Evolutionary conservation across 371 early-diverging fungal genomes (phyloP).

Genomic region (Saksenaea oblongispora): DNA sequence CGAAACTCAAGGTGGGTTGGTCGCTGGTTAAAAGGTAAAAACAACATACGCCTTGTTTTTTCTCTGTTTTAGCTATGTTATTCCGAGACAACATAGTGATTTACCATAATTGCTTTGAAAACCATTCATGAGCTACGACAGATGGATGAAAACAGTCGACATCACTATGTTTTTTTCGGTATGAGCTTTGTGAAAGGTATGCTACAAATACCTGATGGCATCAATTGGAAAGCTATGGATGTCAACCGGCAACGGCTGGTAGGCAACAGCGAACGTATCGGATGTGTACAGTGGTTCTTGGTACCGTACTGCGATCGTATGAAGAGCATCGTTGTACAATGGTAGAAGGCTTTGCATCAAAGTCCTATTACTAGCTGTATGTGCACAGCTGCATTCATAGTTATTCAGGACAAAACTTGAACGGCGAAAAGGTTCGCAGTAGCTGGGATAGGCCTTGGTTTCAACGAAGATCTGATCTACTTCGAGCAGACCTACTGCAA

Average conservation of each 20-base stretch:
- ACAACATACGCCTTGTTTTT: neutral
- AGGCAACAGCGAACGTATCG: slow-evolving; percentile 40
- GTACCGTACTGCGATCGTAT: slow-evolving; percentile 22
- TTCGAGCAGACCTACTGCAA: slow-evolving; percentile 38
- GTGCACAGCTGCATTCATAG: slow-evolving; percentile 48
- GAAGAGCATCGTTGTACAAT: slow-evolving; percentile 33
- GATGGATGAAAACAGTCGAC: slow-evolving; percentile 42
- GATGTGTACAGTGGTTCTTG: neutral
- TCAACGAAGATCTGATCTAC: slow-evolving; percentile 33
- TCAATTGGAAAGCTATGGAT: slow-evolving; percentile 45
- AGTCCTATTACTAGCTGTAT: slow-evolving; percentile 35
- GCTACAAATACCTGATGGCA: slow-evolving; percentile 37
- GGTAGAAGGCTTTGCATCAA: slow-evolving; percentile 33
- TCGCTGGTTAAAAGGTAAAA: slow-evolving; percentile 13
- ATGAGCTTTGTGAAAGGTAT: too few relatives aligned
- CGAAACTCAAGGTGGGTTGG: slow-evolving; percentile 22
- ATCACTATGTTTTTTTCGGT: slow-evolving; percentile 13
- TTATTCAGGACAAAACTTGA: slow-evolving; percentile 40
- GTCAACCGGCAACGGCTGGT: slow-evolving; percentile 37
- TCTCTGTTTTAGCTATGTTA: neutral
- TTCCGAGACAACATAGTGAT: too few relatives aligned
- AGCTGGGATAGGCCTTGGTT: slow-evolving; percentile 28
- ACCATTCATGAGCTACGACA: slow-evolving; percentile 23
- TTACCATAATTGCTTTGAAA: slow-evolving; percentile 44
- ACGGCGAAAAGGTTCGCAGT: slow-evolving; percentile 39